phyloP scores from a whole-genome alignment of 2,329 filamentous ascomycete species.

The Penicillium sp. region DNA sequence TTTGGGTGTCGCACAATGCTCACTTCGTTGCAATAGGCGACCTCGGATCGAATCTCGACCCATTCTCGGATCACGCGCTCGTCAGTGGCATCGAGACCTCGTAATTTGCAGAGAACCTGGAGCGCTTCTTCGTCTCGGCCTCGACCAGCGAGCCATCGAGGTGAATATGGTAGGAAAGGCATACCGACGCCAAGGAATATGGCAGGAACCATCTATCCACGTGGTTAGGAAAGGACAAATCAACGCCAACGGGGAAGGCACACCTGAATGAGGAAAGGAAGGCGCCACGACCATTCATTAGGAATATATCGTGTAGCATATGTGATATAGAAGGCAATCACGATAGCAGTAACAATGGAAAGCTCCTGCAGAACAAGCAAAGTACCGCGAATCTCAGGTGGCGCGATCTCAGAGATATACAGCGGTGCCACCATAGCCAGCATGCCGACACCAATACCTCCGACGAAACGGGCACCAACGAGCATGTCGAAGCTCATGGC shows the following conservation, averaged over 20 bases:
- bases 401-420: constrained; percentile 34
- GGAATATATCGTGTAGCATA: constrained; percentile 49
- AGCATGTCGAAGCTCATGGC: constrained; percentile 50
- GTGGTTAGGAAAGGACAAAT: constrained; percentile 35
- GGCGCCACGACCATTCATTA: constrained; percentile 34
- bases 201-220: constrained; percentile 44
- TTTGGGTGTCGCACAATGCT: constrained; percentile 20
- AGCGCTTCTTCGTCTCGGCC: constrained; percentile 42
- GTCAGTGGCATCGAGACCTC: constrained; percentile 43
- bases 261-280: constrained; percentile 9
- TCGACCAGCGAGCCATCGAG: constrained; percentile 45
- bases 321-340: constrained; percentile 54
- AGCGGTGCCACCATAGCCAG: constrained; percentile 37
- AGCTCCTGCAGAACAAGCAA: constrained; percentile 43
- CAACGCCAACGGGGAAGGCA: neutral
- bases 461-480: constrained; percentile 42
- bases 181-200: constrained; percentile 44
- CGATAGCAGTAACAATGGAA: constrained; percentile 46
- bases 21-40: constrained; percentile 45
- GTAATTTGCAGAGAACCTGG: constrained; percentile 36
- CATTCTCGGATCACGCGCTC: constrained; percentile 47
- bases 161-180: constrained; percentile 44
- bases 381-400: constrained; percentile 32
- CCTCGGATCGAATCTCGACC: constrained; percentile 51
- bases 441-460: constrained; percentile 37